Evolutionary conservation across 768 basidiomycete species (phyloP).

Genomic region (Mycena belliarum): DNA sequence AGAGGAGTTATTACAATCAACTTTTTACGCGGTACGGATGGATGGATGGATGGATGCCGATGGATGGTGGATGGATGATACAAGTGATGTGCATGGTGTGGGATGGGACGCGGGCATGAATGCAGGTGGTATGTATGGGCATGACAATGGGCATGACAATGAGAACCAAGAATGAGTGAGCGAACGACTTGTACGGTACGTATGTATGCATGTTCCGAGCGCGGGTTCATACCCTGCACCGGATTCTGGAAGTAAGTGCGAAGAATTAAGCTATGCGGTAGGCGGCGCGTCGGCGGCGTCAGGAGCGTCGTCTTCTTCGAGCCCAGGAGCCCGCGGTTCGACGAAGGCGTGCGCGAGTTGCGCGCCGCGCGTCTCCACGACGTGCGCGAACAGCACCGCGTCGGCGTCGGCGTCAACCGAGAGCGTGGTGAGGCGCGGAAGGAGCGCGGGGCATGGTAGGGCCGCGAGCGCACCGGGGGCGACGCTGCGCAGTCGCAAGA

Average conservation of each 20-base stretch:
- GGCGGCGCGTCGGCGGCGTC: not conserved
- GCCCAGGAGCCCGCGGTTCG: not conserved
- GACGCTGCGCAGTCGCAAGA: constrained; percentile 27
- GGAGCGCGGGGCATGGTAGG: not conserved
- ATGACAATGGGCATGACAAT: not conserved
- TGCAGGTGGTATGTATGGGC: not conserved
- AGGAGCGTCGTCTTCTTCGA: not conserved
- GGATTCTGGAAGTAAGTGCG: constrained; percentile 1
- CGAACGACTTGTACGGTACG: not conserved
- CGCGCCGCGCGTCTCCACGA: not conserved
- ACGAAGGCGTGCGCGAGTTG: not conserved
- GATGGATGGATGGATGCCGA: not conserved
- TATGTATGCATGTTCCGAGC: not conserved
- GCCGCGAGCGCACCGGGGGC: constrained; percentile 26
- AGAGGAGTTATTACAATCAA: not conserved
- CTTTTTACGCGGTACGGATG: not conserved
- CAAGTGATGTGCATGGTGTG: constrained; percentile 7
- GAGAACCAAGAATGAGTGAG: not conserved
- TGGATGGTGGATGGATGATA: constrained; percentile 3
- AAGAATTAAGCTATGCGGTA: not conserved
- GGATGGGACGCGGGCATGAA: not conserved
- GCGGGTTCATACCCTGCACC: not conserved
- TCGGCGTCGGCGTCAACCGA: not conserved
- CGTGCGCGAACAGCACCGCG: not conserved
- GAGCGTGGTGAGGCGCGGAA: constrained; percentile 3